These are phyloP conservation scores for Mycosarcoma maydis DNA, from an alignment of 1,284 basidiomycete genomes.

Conservation along the genomic window DNA sequence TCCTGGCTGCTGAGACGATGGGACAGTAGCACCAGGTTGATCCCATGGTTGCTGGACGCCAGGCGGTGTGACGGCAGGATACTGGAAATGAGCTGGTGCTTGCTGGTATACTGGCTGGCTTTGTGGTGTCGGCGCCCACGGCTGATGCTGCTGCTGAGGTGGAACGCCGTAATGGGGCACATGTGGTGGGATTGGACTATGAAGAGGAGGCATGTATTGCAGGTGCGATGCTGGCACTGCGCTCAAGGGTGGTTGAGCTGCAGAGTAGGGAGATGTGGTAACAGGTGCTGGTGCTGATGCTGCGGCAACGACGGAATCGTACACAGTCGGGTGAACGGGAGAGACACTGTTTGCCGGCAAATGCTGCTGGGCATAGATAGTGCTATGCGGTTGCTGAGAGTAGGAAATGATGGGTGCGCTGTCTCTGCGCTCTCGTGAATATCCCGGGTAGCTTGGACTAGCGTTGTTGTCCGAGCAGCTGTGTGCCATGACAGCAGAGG, in stretches of 20 bases:
- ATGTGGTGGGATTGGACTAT: background rate
- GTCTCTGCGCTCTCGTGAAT: constrained; percentile 23
- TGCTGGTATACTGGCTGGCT: constrained; percentile 17
- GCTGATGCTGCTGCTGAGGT: constrained; percentile 22
- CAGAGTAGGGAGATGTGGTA: background rate
- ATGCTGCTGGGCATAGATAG: constrained; percentile 13
- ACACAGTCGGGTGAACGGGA: constrained; percentile 5
- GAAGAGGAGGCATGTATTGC: constrained; percentile 16
- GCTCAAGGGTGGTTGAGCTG: constrained; percentile 9
- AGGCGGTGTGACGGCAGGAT: constrained; percentile 2
- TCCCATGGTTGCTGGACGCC: constrained; percentile 20
- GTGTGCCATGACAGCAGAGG: constrained; percentile 27
- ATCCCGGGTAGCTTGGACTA: constrained; percentile 1
- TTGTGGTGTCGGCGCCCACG: constrained; percentile 12
- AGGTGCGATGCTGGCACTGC: constrained; percentile 22
- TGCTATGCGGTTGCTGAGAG: constrained; percentile 8
- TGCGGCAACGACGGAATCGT: constrained; percentile 1
- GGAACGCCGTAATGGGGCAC: constrained; percentile 4
- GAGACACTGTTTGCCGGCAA: background rate
- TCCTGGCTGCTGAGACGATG: constrained; percentile 9
- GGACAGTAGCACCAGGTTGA: background rate
- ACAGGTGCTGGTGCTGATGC: background rate
- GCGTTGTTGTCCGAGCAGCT: constrained; percentile 24
- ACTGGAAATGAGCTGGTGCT: background rate
- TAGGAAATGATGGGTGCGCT: constrained; percentile 24